Evolutionary conservation across 169 alveolate genomes (phyloP).

Genomic region (Plasmodium billcollinsi): DNA sequence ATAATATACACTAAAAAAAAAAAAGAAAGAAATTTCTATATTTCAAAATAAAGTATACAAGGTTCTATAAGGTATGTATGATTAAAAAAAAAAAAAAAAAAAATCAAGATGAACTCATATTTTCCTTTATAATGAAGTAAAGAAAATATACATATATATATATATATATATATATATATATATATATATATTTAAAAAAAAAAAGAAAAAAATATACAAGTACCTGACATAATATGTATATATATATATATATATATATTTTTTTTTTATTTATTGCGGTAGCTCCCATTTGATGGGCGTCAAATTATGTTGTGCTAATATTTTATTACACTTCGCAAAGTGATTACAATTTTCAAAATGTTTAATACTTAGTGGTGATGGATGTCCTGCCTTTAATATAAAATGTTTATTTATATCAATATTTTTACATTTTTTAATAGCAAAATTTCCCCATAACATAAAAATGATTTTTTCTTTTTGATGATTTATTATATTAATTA

Average conservation of each 20-base stretch:
- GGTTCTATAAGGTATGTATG: too few relatives aligned
- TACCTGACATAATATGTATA: background rate
- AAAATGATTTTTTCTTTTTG: constrained; percentile 90
- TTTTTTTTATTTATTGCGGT: constrained; percentile 58
- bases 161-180: too few relatives aligned
- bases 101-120: too few relatives aligned
- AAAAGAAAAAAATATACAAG: too few relatives aligned
- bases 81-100: too few relatives aligned
- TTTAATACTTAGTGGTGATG: constrained; percentile 94
- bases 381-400: constrained; percentile 97
- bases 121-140: too few relatives aligned
- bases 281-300: constrained; percentile 85
- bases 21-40: too few relatives aligned
- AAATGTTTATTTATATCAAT: constrained; percentile 93
- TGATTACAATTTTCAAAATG: constrained; percentile 87
- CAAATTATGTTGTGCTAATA: constrained; percentile 79
- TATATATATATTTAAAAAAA: too few relatives aligned
- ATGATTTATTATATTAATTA: constrained; percentile 88
- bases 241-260: background rate
- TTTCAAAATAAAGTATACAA: too few relatives aligned
- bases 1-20: too few relatives aligned
- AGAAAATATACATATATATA: too few relatives aligned
- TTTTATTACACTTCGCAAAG: constrained; percentile 88
- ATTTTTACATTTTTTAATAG: constrained; percentile 92
- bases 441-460: constrained; percentile 95